Evolutionary conservation across 495 filamentous ascomycete genomes (phyloP).

Genomic region (Letharia lupina): DNA sequence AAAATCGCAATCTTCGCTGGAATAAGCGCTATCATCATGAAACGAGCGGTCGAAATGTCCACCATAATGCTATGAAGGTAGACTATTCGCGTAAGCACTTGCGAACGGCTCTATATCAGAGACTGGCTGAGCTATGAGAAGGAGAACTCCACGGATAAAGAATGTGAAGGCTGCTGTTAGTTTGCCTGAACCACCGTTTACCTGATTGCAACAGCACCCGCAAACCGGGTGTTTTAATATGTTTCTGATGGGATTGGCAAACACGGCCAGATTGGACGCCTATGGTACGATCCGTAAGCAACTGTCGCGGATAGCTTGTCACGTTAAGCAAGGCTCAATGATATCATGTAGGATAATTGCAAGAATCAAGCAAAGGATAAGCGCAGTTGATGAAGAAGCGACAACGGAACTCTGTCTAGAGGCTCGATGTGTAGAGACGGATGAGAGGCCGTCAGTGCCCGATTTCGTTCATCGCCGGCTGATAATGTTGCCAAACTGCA

Average conservation of each 20-base stretch:
- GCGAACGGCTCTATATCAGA: not conserved
- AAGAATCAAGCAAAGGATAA: not conserved
- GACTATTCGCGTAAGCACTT: not conserved
- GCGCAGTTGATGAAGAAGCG: not conserved
- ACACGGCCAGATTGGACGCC: not conserved
- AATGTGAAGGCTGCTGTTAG: not conserved
- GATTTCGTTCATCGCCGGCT: not conserved
- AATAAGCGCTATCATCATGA: not conserved
- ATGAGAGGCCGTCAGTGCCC: not conserved
- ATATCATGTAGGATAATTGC: not conserved
- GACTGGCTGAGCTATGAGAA: not conserved
- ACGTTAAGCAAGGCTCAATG: not conserved
- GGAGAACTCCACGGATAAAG: not conserved
- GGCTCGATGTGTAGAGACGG: not conserved
- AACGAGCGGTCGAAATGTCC: not conserved
- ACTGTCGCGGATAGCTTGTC: not conserved
- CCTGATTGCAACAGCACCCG: not conserved
- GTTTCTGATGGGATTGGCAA: not conserved
- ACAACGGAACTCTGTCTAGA: not conserved
- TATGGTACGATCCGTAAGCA: not conserved
- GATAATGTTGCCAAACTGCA: not conserved
- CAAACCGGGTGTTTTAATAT: not conserved
- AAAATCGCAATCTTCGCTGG: not conserved
- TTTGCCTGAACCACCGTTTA: not conserved
- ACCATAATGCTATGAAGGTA: not conserved